Percentiles rank a stretch among this genome's conserved stretches.
phyloP scores from a whole-genome alignment of 140 eudicot genomes.

The Erigeron philadelphicus region DNA sequence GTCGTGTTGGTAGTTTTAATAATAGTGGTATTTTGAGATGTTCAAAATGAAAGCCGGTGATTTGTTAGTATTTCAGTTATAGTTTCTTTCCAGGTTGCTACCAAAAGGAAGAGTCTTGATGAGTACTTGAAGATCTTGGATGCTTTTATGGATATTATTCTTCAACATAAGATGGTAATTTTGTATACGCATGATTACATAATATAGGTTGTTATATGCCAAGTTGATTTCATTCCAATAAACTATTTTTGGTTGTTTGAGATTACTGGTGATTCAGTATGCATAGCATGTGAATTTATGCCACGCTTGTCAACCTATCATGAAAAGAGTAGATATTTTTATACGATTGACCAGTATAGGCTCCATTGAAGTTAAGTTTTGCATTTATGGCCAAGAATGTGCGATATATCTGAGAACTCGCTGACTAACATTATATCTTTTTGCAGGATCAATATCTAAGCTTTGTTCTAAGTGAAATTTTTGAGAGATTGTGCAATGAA shows the following conservation, averaged over 20 bases:
- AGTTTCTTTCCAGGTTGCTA: constrained; percentile 54
- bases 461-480: constrained; percentile 47
- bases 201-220: constrained; percentile 13
- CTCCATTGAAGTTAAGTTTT: constrained; percentile 5
- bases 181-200: constrained; percentile 9
- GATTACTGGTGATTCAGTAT: background rate
- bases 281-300: constrained; percentile 14
- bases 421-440: background rate
- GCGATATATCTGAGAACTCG: constrained; percentile 4
- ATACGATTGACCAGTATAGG: background rate
- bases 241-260: background rate
- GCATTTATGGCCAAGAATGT: background rate
- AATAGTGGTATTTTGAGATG: constrained; percentile 4
- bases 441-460: constrained; percentile 47
- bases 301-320: constrained; percentile 1
- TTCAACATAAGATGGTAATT: constrained; percentile 67
- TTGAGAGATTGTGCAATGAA: constrained; percentile 44
- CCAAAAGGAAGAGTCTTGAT: constrained; percentile 42
- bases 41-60: constrained; percentile 6
- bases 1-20: background rate
- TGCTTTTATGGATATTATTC: constrained; percentile 68
- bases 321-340: background rate
- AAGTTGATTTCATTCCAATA: constrained; percentile 1
- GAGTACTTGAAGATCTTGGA: constrained; percentile 68
- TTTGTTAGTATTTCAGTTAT: background rate